A percentile compares a stretch with the other conserved stretches of the same genome.
Evolutionary conservation across 2,329 filamentous ascomycete species (phyloP).

Genomic region (Penicillium sp.): DNA sequence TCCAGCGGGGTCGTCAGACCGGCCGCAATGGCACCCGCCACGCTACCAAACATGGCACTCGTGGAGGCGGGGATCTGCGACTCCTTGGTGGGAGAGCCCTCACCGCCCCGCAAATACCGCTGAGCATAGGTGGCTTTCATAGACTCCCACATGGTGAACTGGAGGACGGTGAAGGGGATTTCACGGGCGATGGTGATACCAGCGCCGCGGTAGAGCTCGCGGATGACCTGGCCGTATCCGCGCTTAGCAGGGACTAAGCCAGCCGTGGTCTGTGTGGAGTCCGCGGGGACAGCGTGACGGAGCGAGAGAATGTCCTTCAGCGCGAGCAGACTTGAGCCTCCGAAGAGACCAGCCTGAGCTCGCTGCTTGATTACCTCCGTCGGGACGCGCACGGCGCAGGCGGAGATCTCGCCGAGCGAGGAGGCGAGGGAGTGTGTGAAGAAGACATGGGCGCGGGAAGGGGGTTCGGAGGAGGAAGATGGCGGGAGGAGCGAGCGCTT

Average conservation of each 20-base stretch:
- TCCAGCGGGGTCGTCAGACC: conserved; percentile 90
- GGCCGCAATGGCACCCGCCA: conserved; percentile 82
- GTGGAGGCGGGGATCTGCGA: conserved; percentile 67
- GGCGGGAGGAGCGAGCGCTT: conserved; percentile 58
- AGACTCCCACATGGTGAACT: conserved; percentile 95
- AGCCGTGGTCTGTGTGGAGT: neutral
- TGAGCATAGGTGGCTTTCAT: conserved; percentile 65
- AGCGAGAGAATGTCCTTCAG: conserved; percentile 69
- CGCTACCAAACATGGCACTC: conserved; percentile 80
- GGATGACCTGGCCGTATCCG: conserved; percentile 63
- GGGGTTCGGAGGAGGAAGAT: conserved; percentile 26
- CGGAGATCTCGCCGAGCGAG: conserved; percentile 83
- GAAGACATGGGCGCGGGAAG: conserved; percentile 39
- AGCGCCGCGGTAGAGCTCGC: conserved; percentile 89
- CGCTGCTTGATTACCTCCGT: conserved; percentile 98
- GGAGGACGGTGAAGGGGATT: conserved; percentile 94
- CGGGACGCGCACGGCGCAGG: conserved; percentile 87
- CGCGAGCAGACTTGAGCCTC: conserved; percentile 67
- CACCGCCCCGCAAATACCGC: conserved; percentile 43
- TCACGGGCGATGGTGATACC: conserved; percentile 91
- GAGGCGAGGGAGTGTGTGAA: conserved; percentile 81
- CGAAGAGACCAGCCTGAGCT: conserved; percentile 83
- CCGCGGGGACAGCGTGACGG: conserved; percentile 35
- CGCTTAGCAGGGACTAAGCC: conserved; percentile 36
- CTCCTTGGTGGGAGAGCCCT: conserved; percentile 38